Percentiles rank a stretch among this genome's conserved stretches.
Evolutionary conservation across 208 protist genomes (phyloP).

Genomic region (Trypanosoma mega): DNA sequence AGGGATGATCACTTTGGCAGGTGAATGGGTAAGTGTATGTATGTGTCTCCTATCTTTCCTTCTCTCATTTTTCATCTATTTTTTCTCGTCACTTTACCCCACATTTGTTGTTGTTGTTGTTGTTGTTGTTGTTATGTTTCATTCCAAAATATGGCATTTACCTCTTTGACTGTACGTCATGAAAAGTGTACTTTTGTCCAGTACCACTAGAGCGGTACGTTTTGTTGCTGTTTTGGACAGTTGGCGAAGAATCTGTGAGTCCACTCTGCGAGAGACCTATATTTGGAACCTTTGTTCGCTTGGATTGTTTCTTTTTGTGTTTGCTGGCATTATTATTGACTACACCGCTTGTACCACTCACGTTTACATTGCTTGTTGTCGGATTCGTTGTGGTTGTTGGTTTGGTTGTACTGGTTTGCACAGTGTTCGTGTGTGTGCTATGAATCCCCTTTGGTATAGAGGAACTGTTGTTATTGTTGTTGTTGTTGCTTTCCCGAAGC

Average conservation of each 20-base stretch:
- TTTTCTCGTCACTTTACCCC: no score
- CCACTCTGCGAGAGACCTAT: neutral
- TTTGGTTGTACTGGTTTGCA: neutral
- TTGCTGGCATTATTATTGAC: constrained; percentile 3
- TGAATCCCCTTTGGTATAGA: constrained; percentile 9
- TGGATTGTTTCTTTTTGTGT: constrained; percentile 21
- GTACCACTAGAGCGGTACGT: constrained; percentile 12
- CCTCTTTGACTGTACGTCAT: constrained; percentile 4
- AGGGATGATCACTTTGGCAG: no score
- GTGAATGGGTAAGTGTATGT: no score
- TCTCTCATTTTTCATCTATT: no score
- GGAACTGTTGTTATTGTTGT: no score
- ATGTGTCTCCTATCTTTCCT: no score
- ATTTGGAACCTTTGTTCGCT: neutral
- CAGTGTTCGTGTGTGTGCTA: constrained; percentile 5
- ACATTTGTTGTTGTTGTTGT: constrained; percentile 9
- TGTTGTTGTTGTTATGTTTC: constrained; percentile 5
- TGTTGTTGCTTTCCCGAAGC: constrained; percentile 16
- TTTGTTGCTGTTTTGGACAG: neutral
- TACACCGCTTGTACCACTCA: neutral
- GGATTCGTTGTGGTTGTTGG: neutral
- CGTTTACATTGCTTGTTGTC: constrained; percentile 4
- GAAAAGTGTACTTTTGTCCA: constrained; percentile 25
- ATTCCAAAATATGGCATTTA: neutral
- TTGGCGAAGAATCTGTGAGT: neutral